Evolutionary conservation across 2,329 filamentous ascomycete genomes (phyloP).

Genomic region (Alternaria solani): DNA sequence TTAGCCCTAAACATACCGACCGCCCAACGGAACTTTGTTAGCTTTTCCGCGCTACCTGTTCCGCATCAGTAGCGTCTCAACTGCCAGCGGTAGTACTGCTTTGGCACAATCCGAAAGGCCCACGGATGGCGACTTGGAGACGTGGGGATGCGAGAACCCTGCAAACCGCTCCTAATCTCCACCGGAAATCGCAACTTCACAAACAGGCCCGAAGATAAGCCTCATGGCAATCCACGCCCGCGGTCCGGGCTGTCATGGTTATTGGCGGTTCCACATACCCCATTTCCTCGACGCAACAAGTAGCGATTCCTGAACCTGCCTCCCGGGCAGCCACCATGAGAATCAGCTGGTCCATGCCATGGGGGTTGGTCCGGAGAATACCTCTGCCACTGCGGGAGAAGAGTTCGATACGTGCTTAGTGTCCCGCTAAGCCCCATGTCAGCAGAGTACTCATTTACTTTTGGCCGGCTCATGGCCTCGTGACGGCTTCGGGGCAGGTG

Average conservation of each 20-base stretch:
- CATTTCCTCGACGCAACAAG: not conserved
- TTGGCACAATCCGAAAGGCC: slow-evolving; percentile 10
- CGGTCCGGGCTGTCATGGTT: not conserved
- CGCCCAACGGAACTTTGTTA: slow-evolving; percentile 6
- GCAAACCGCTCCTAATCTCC: slow-evolving; percentile 2
- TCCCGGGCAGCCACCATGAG: slow-evolving; percentile 3
- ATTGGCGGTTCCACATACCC: slow-evolving; percentile 5
- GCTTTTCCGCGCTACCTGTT: slow-evolving; percentile 9
- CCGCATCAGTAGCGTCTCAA: slow-evolving; percentile 7
- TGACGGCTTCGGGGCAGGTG: not conserved
- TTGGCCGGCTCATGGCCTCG: slow-evolving; percentile 2
- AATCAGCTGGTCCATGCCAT: slow-evolving; percentile 5
- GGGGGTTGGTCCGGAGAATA: slow-evolving; percentile 10
- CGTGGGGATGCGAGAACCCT: not conserved
- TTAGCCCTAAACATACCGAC: slow-evolving; percentile 7
- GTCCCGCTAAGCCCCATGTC: not conserved
- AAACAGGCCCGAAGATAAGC: slow-evolving; percentile 12
- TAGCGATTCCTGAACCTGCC: not conserved
- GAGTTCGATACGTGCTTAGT: slow-evolving; percentile 6
- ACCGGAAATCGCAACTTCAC: slow-evolving; percentile 4
- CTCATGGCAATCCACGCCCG: slow-evolving; percentile 5
- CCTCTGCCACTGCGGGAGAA: not conserved
- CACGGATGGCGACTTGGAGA: not conserved
- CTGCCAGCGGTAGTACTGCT: slow-evolving; percentile 10
- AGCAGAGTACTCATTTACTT: slow-evolving; percentile 4